A percentile compares a stretch with the other conserved stretches of the same genome.
Evolutionary conservation across 495 filamentous ascomycete species (phyloP).

Genomic region (Bacidia gigantensis): DNA sequence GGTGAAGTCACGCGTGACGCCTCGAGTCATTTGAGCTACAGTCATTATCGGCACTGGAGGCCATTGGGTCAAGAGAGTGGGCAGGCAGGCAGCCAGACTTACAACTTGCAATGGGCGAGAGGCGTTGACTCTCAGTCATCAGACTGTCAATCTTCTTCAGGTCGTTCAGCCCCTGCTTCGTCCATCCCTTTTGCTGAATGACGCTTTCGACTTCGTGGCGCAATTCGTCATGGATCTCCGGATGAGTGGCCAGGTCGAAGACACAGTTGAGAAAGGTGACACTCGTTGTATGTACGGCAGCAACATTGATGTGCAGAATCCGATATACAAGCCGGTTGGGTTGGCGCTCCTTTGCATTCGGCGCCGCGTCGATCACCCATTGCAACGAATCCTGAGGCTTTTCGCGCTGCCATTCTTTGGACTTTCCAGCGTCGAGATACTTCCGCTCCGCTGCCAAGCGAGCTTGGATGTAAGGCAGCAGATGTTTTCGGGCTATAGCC

Average conservation of each 20-base stretch:
- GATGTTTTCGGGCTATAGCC: background rate
- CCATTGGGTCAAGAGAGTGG: too few species aligned
- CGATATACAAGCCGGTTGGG: background rate
- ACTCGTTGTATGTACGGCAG: slow-evolving; percentile 1
- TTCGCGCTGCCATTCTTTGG: background rate
- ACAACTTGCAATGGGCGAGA: slow-evolving; percentile 6
- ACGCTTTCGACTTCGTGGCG: slow-evolving; percentile 20
- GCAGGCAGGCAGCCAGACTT: too few species aligned
- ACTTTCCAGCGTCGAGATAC: background rate
- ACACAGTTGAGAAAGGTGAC: background rate
- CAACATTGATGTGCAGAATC: background rate
- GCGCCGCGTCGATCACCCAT: background rate
- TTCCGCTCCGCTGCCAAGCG: background rate
- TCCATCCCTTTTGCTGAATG: slow-evolving; percentile 16
- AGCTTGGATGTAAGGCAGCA: background rate
- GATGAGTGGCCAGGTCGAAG: slow-evolving; percentile 20
- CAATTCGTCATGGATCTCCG: slow-evolving; percentile 23
- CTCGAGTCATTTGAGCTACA: background rate
- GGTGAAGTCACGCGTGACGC: background rate
- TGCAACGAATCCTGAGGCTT: background rate
- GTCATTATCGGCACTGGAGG: too few species aligned
- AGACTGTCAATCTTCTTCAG: slow-evolving; percentile 25
- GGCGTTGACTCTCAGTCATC: slow-evolving; percentile 26
- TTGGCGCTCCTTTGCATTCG: background rate
- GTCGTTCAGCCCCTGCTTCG: background rate